Conservation (phyloP, 2,329 filamentous ascomycete species). For the Aspergillus sp. region DNA sequence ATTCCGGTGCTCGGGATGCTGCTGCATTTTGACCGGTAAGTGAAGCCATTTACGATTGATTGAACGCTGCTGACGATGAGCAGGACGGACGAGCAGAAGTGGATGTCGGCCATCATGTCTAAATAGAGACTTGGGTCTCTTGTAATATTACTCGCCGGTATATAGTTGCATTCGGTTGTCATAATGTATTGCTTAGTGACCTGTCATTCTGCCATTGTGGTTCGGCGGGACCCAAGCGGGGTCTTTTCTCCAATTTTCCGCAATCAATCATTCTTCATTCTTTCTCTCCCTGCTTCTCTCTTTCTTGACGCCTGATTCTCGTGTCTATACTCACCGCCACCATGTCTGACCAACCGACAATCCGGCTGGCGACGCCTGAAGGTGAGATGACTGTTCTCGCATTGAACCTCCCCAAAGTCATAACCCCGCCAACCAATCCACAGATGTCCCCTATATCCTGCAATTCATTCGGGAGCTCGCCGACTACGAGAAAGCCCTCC, state of each 20-base stretch:
- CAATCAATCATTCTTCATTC: not conserved
- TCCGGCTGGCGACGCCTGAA: conserved; percentile 42
- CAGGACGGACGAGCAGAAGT: conserved; percentile 79
- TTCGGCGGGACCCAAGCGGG: not conserved
- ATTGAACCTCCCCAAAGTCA: not conserved
- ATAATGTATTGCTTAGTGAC: conserved; percentile 4
- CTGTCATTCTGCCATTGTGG: not conserved
- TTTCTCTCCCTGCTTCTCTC: too few relatives aligned
- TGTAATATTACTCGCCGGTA: conserved; percentile 8
- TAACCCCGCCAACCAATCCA: not conserved
- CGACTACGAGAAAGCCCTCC: conserved; percentile 76
- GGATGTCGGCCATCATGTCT: conserved; percentile 70
- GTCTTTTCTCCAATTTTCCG: not conserved
- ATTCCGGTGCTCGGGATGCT: conserved; percentile 66
- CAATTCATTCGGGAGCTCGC: conserved; percentile 81
- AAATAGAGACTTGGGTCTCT: conserved; percentile 28
- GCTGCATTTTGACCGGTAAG: conserved; percentile 63
- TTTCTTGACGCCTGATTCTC: not conserved
- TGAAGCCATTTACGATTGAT: conserved; percentile 6
- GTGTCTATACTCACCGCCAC: not conserved
- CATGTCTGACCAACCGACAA: conserved; percentile 37
- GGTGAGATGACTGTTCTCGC: conserved; percentile 23
- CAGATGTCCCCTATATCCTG: conserved; percentile 81
- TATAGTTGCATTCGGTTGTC: conserved; percentile 12
- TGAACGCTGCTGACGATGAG: conserved; percentile 6